A percentile compares a stretch with the other conserved stretches of the same genome.
These are phyloP conservation scores for Agrocybe pediades DNA, from an alignment of 768 basidiomycete genomes.

Conservation along the genomic window DNA sequence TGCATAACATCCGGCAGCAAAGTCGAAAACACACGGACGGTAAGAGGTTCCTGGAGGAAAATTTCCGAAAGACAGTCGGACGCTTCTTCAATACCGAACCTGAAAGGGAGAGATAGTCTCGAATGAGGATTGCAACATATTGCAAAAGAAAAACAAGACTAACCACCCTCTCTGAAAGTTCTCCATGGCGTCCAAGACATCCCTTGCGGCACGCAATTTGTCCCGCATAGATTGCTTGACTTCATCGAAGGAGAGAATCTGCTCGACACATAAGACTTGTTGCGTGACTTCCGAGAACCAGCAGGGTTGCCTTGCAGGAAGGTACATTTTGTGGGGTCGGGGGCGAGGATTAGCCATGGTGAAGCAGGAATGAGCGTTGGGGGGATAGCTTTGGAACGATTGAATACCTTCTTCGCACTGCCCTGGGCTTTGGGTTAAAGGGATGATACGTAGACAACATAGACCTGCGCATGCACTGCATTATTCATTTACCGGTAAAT, in stretches of 20 bases:
- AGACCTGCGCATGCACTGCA: no score
- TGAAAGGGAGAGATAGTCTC: no score
- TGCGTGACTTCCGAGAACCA: neutral
- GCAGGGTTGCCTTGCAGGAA: no score
- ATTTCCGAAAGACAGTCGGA: neutral
- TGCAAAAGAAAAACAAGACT: neutral
- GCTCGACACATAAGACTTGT: neutral
- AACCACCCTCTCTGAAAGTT: neutral
- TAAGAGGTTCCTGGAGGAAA: neutral
- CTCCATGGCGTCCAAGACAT: neutral
- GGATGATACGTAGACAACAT: no score
- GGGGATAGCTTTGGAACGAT: no score
- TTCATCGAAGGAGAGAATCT: neutral
- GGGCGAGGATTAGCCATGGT: no score
- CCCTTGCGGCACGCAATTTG: neutral
- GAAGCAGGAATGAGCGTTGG: no score
- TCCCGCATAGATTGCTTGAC: neutral
- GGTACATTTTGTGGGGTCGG: no score
- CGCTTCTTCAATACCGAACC: neutral
- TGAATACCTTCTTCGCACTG: no score
- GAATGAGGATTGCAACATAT: no score
- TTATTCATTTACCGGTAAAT: no score
- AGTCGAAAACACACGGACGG: neutral
- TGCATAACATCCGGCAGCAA: neutral
- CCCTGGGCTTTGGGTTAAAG: no score